Evolutionary conservation across 2,329 filamentous ascomycete species (phyloP), one percentile per base, ranked within the genome.

Genomic region (Aphanocladium album): DNA sequence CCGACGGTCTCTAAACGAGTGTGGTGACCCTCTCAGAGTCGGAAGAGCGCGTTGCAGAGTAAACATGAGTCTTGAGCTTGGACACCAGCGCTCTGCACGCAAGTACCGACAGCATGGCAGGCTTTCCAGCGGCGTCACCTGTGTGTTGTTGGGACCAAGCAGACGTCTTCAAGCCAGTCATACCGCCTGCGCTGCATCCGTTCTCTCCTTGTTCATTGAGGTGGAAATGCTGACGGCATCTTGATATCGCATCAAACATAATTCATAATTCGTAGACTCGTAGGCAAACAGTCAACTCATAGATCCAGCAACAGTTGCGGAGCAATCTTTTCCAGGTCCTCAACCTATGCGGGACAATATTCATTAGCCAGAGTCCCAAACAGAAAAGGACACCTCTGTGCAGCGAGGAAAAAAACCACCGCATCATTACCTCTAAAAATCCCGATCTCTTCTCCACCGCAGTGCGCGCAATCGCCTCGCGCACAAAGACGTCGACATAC

Each of bases 401-500:
- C 9, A n/a, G n/a, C n/a, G n/a, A n/a, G n/a, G n/a, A n/a, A n/a
- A n/a, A n/a, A n/a, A n/a, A n/a, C n/a, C n/a, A n/a, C n/a, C n/a
- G n/a, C n/a, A n/a, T n/a, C n/a, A n/a, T n/a, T 50, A 91, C 88
- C 83, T 95, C 90, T 39, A 93, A 72, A 69, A 93, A 92, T 4
- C 84, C 86, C 62, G 84, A 80, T 35, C 79, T 79, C 70, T 88
- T 87, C 78, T 91, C 89, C 62, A 86, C 85, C 11, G 87, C 84
- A 43, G 90, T 87, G 69, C 93, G 77, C 17, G 91, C 91, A 71
- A 98, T 86, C 1, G 91, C 91, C 77, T 98, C 93, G 63, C 89
- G 83, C 57, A 96, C 89, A 75, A 97, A 98, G 0, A 93, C 85
- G 73, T 97, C 91, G 74, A 97, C 83, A 72, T 98, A 98, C 75